phyloP scores from a whole-genome alignment of 768 basidiomycete species.

The Artomyces pyxidatus region DNA sequence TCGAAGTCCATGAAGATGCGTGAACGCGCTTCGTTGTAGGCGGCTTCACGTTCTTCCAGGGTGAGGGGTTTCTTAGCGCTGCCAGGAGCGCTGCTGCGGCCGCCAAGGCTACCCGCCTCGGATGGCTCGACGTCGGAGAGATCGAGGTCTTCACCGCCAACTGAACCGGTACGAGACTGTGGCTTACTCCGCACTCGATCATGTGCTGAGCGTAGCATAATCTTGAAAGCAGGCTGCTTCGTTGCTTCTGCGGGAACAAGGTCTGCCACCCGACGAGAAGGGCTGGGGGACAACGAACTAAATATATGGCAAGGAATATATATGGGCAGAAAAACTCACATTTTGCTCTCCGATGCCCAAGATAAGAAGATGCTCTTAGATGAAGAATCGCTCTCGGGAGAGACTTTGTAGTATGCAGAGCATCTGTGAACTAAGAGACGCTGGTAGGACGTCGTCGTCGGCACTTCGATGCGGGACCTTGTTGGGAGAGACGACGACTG shows the following conservation, averaged over 20 bases:
- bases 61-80: conserved; percentile 66
- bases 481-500: conserved; percentile 1
- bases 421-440: conserved; percentile 82
- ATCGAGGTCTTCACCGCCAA: conserved; percentile 68
- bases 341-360: conserved; percentile 56
- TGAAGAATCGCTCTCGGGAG: conserved; percentile 55
- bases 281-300: conserved; percentile 36
- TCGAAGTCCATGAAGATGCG: conserved; percentile 83
- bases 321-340: conserved; percentile 41
- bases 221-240: conserved; percentile 75
- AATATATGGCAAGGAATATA: conserved; percentile 8
- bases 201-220: conserved; percentile 63
- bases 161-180: conserved; percentile 65
- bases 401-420: conserved; percentile 71
- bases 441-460: conserved; percentile 73
- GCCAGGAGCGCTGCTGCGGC: conserved; percentile 49
- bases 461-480: conserved; percentile 59
- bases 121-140: conserved; percentile 74
- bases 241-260: conserved; percentile 69
- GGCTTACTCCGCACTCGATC: conserved; percentile 50
- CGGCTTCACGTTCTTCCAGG: conserved; percentile 79
- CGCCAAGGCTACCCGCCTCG: conserved; percentile 69
- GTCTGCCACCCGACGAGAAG: conserved; percentile 60
- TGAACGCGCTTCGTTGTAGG: conserved; percentile 81
- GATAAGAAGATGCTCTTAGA: conserved; percentile 58